Conservation (phyloP, 164 flowering plant species). For the Tetrastigma voinierianum region DNA sequence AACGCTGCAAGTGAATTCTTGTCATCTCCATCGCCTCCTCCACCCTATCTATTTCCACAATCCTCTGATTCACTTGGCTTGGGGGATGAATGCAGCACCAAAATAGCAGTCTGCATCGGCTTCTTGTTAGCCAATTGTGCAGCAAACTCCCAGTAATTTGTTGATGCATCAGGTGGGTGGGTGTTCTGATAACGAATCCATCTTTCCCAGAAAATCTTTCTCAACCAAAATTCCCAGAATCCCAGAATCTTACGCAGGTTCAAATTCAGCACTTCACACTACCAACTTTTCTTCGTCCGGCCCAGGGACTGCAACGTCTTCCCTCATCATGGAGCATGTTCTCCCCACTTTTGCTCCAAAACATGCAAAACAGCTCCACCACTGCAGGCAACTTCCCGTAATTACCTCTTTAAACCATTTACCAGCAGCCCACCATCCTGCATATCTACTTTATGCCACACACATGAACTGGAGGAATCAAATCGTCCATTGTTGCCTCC, state of each 20-base stretch:
- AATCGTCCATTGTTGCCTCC: slow-evolving; percentile 49
- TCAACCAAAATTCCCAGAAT: too few relatives aligned
- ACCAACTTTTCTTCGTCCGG: slow-evolving; percentile 29
- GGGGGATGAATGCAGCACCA: slow-evolving; percentile 13
- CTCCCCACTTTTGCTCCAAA: slow-evolving; percentile 51
- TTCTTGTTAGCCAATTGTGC: slow-evolving; percentile 63
- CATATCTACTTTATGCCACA: slow-evolving; percentile 43
- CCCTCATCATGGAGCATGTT: slow-evolving; percentile 35
- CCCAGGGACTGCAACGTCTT: slow-evolving; percentile 45
- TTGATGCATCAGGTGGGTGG: slow-evolving; percentile 48
- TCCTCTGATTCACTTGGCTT: slow-evolving; percentile 29
- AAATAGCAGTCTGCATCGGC: slow-evolving; percentile 1
- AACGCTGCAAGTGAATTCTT: slow-evolving; percentile 75
- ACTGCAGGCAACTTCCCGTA: slow-evolving; percentile 58
- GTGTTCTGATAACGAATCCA: slow-evolving; percentile 32
- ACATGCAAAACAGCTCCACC: slow-evolving; percentile 50
- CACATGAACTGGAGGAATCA: slow-evolving; percentile 56
- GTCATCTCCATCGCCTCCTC: slow-evolving; percentile 72
- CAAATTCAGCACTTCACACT: not conserved
- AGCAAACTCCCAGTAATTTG: slow-evolving; percentile 82
- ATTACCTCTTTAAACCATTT: slow-evolving; percentile 43
- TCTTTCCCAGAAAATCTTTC: slow-evolving; percentile 31
- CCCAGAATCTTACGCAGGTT: too few relatives aligned
- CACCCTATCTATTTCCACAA: slow-evolving; percentile 61
- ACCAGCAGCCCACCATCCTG: slow-evolving; percentile 19